Percentiles rank a stretch among this genome's conserved stretches.
Conservation (phyloP, 306 rosid species). For the Castanospermum australe region DNA sequence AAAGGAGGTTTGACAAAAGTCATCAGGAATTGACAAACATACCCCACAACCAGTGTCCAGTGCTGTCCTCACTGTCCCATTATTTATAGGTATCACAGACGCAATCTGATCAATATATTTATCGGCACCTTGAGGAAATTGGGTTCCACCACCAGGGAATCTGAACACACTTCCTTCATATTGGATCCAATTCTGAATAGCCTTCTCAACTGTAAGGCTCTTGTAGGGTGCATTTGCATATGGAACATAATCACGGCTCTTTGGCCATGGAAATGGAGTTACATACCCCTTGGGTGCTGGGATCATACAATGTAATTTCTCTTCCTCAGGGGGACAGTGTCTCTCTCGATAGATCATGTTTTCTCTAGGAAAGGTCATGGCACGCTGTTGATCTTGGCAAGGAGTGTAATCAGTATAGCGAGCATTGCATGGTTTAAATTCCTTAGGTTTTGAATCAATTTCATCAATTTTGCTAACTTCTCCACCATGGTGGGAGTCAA, state of each 20-base stretch:
- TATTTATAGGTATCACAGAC: constrained; percentile 67
- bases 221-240: constrained; percentile 91
- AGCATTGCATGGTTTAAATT: constrained; percentile 50
- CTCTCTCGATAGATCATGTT: constrained; percentile 82
- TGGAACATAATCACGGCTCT: constrained; percentile 84
- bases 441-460: constrained; percentile 41
- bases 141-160: constrained; percentile 89
- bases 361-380: constrained; percentile 84
- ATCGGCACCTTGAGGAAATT: constrained; percentile 92
- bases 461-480: constrained; percentile 39
- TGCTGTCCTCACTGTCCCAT: constrained; percentile 86
- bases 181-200: constrained; percentile 92
- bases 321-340: constrained; percentile 75
- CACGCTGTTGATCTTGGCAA: constrained; percentile 84
- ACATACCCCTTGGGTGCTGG: constrained; percentile 91
- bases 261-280: constrained; percentile 93
- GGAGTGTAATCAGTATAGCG: constrained; percentile 78
- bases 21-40: constrained; percentile 26
- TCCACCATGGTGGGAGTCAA: constrained; percentile 43
- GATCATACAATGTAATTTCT: constrained; percentile 71
- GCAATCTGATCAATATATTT: constrained; percentile 84
- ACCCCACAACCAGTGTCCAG: constrained; percentile 95
- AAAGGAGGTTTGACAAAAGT: neutral
- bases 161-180: constrained; percentile 83
- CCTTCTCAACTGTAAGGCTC: constrained; percentile 92